Percentiles rank a stretch among this genome's conserved stretches.
Evolutionary conservation across 495 filamentous ascomycete species (phyloP).

Genomic region (Aeminium ludgeri): DNA sequence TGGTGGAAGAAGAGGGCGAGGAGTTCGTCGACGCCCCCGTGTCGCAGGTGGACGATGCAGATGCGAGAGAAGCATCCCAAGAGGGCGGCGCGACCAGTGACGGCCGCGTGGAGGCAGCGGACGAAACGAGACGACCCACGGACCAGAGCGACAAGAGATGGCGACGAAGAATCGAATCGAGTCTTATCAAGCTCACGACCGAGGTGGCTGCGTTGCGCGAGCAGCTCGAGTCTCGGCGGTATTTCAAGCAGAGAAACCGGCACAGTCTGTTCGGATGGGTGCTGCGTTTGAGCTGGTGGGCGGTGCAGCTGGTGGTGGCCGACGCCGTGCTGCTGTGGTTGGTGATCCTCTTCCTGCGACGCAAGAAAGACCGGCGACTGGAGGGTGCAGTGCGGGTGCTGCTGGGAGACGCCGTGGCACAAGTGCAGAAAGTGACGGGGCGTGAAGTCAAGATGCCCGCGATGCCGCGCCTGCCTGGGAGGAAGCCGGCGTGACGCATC

Average conservation of each 20-base stretch:
- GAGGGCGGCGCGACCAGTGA: background rate
- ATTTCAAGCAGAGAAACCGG: constrained; percentile 35
- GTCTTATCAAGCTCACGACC: constrained; percentile 75
- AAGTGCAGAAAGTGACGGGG: constrained; percentile 23
- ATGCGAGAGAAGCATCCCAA: constrained; percentile 11
- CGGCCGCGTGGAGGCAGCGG: constrained; percentile 8
- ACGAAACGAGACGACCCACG: constrained; percentile 1
- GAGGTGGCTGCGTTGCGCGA: constrained; percentile 90
- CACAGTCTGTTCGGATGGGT: constrained; percentile 50
- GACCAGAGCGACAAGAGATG: constrained; percentile 34
- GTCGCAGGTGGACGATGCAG: constrained; percentile 22
- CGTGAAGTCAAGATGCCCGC: constrained; percentile 10
- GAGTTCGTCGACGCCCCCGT: constrained; percentile 29
- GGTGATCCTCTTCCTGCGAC: constrained; percentile 63
- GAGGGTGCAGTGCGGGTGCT: constrained; percentile 58
- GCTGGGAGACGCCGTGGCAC: constrained; percentile 32
- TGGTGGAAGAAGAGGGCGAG: constrained; percentile 18
- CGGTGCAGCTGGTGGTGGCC: constrained; percentile 54
- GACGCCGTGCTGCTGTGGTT: constrained; percentile 54
- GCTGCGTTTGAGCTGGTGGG: constrained; percentile 50
- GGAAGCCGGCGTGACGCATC: no score
- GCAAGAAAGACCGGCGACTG: constrained; percentile 55
- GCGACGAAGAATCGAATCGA: constrained; percentile 69
- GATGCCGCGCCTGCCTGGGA: no score
- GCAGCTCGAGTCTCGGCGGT: constrained; percentile 57